These are phyloP conservation scores for Solanum pimpinellifolium DNA, from an alignment of 257 asterid species.

Conservation along the genomic window DNA sequence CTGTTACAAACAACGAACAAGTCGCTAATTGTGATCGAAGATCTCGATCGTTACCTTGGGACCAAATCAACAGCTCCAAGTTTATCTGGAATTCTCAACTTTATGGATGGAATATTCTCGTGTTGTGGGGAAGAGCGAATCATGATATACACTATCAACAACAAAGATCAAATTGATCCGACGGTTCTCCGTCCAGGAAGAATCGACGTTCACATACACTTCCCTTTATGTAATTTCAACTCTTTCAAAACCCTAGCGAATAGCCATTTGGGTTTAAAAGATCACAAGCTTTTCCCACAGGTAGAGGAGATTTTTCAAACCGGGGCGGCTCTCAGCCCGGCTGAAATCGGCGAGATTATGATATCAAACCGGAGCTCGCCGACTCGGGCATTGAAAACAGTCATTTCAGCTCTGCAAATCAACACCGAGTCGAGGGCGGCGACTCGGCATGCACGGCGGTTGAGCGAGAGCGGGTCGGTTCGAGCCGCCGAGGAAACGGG, in stretches of 20 bases:
- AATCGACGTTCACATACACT: conserved; percentile 67
- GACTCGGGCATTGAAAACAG: conserved; percentile 70
- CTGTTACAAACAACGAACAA: conserved; percentile 59
- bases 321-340: conserved; percentile 73
- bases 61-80: conserved; percentile 47
- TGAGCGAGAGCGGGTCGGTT: conserved; percentile 35
- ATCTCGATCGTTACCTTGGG: conserved; percentile 56
- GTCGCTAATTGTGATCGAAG: conserved; percentile 67
- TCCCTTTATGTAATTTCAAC: conserved; percentile 69
- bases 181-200: conserved; percentile 73
- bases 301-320: conserved; percentile 69
- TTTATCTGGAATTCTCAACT: conserved; percentile 56
- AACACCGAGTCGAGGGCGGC: conserved; percentile 23
- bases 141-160: conserved; percentile 69
- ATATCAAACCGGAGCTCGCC: conserved; percentile 81
- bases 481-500: conserved; percentile 27
- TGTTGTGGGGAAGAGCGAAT: conserved; percentile 80
- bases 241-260: conserved; percentile 62
- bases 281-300: conserved; percentile 68
- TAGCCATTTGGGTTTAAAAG: conserved; percentile 66
- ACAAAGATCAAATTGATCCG: conserved; percentile 52
- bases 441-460: conserved; percentile 26
- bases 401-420: conserved; percentile 61
- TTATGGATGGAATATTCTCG: conserved; percentile 88
- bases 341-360: conserved; percentile 81